Conservation (phyloP, 768 basidiomycete genomes). For the Auricularia cornea region DNA sequence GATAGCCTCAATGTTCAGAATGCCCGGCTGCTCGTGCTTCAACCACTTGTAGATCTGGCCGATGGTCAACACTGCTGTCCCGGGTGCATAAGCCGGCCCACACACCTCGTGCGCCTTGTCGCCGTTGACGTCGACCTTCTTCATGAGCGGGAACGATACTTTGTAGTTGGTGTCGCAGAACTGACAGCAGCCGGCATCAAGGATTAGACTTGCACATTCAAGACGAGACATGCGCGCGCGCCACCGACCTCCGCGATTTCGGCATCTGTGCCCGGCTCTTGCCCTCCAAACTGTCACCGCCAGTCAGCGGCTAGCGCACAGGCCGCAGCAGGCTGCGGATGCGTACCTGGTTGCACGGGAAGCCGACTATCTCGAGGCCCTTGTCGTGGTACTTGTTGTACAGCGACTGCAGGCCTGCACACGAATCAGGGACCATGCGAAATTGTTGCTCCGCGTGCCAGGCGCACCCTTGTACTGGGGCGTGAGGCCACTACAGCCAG, state of each 20-base stretch:
- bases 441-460: neutral
- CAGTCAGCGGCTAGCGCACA: neutral
- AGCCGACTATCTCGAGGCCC: slow-evolving; percentile 74
- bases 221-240: neutral
- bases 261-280: slow-evolving; percentile 79
- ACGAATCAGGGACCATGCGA: neutral
- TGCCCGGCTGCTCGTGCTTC: slow-evolving; percentile 67
- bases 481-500: slow-evolving; percentile 59
- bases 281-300: slow-evolving; percentile 58
- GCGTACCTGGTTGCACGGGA: slow-evolving; percentile 81
- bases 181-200: slow-evolving; percentile 17
- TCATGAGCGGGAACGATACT: slow-evolving; percentile 85
- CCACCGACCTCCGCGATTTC: slow-evolving; percentile 39
- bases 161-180: slow-evolving; percentile 80
- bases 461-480: slow-evolving; percentile 64
- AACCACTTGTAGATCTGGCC: slow-evolving; percentile 60
- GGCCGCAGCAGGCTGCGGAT: neutral
- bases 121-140: slow-evolving; percentile 91
- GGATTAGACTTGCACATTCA: neutral
- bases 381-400: slow-evolving; percentile 75
- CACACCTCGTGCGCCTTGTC: slow-evolving; percentile 60
- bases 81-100: neutral
- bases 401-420: slow-evolving; percentile 62
- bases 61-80: neutral
- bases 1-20: slow-evolving; percentile 63